Evolutionary conservation across 2,329 filamentous ascomycete genomes (phyloP).

Genomic region (Stachybotrys echinatus): DNA sequence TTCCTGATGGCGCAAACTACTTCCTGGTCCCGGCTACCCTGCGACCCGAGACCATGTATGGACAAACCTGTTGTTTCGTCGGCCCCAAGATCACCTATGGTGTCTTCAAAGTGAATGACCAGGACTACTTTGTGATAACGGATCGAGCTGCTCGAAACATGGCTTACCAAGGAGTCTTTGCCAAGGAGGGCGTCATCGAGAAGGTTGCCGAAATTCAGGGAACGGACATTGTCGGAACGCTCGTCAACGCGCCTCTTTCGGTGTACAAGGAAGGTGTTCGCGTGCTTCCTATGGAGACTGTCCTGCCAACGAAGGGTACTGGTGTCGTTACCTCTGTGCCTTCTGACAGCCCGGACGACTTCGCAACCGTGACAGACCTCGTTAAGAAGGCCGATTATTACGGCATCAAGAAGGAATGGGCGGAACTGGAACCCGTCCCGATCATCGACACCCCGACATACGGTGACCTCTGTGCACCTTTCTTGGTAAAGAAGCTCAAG

Average conservation of each 20-base stretch:
- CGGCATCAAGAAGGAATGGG: constrained; percentile 95
- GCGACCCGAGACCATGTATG: constrained; percentile 97
- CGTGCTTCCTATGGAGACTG: constrained; percentile 91
- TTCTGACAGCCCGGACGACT: constrained; percentile 92
- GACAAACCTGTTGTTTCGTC: constrained; percentile 93
- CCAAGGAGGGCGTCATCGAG: constrained; percentile 68
- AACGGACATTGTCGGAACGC: constrained; percentile 77
- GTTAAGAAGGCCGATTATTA: constrained; percentile 96
- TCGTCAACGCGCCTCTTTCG: constrained; percentile 85
- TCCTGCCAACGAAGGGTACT: constrained; percentile 89
- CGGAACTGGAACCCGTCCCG: constrained; percentile 80
- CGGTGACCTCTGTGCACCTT: constrained; percentile 76
- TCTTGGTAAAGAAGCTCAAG: constrained; percentile 86
- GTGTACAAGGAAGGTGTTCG: constrained; percentile 77
- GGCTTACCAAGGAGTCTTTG: constrained; percentile 86
- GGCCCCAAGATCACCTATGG: constrained; percentile 87
- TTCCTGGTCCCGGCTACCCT: constrained; percentile 91
- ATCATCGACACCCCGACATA: constrained; percentile 87
- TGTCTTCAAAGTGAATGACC: constrained; percentile 72
- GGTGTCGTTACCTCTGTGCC: constrained; percentile 95
- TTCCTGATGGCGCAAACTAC: constrained; percentile 73
- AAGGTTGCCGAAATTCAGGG: constrained; percentile 72
- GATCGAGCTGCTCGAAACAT: constrained; percentile 90
- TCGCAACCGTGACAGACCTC: constrained; percentile 80
- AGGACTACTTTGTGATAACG: constrained; percentile 79